Evolutionary conservation across 1,139 yeast genomes (phyloP).

Genomic region (Blastobotrys aristatus): DNA sequence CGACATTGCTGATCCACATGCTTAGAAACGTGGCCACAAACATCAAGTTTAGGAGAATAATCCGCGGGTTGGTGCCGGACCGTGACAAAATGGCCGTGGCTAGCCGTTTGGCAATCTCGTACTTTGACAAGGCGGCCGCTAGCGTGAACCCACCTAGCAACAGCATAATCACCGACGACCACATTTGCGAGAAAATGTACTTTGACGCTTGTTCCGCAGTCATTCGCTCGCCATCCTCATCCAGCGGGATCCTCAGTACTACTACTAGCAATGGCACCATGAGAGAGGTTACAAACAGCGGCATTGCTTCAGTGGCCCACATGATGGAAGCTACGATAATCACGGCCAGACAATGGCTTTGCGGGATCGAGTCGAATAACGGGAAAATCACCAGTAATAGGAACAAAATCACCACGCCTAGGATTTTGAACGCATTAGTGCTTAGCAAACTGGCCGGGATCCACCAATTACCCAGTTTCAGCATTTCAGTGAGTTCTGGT

Average conservation of each 20-base stretch:
- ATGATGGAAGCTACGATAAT: constrained; percentile 71
- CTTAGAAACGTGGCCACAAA: constrained; percentile 76
- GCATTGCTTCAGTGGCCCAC: constrained; percentile 95
- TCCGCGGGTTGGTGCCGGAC: constrained; percentile 82
- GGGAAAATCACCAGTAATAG: constrained; percentile 53
- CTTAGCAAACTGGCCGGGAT: constrained; percentile 25
- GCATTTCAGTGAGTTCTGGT: neutral
- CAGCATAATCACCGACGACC: constrained; percentile 90
- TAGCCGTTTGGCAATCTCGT: constrained; percentile 77
- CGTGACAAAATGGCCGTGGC: constrained; percentile 74
- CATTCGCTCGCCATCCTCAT: constrained; percentile 48
- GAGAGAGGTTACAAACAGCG: constrained; percentile 78
- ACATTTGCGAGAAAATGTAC: constrained; percentile 78
- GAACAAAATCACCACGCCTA: constrained; percentile 44
- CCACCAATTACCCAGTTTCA: constrained; percentile 13
- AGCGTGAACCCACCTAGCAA: constrained; percentile 88
- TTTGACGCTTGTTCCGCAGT: constrained; percentile 64
- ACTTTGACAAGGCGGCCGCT: constrained; percentile 90
- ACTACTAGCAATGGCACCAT: constrained; percentile 77
- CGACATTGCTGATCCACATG: constrained; percentile 96
- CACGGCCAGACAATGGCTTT: constrained; percentile 78
- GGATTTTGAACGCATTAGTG: constrained; percentile 29
- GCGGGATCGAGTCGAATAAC: constrained; percentile 50
- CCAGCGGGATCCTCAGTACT: constrained; percentile 61
- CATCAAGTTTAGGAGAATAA: constrained; percentile 75